These are phyloP conservation scores for Plasmodium cynomolgi DNA, from an alignment of 169 alveolate species.

Conservation along the genomic window DNA sequence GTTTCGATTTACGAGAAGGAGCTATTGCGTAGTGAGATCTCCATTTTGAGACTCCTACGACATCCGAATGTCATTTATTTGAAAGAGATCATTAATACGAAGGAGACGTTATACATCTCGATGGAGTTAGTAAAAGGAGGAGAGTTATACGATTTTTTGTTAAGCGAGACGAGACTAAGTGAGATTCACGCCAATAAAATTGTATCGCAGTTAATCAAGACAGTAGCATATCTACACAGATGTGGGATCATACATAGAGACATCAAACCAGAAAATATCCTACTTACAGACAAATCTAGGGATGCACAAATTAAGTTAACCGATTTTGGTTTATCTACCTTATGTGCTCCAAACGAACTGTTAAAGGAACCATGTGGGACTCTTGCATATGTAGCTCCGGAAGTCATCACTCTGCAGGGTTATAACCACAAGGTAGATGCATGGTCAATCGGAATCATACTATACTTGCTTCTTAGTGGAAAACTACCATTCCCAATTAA, in stretches of 20 bases:
- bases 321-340: constrained; percentile 95
- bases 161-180: constrained; percentile 79
- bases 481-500: constrained; percentile 91
- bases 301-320: constrained; percentile 94
- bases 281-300: constrained; percentile 92
- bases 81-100: constrained; percentile 89
- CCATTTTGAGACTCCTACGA: constrained; percentile 86
- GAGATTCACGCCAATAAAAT: constrained; percentile 89
- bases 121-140: constrained; percentile 93
- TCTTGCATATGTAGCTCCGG: constrained; percentile 94
- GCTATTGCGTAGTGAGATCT: constrained; percentile 89
- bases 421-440: constrained; percentile 92
- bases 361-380: constrained; percentile 93
- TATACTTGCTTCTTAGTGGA: constrained; percentile 91
- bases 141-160: constrained; percentile 87
- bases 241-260: constrained; percentile 96
- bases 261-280: constrained; percentile 97
- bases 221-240: constrained; percentile 95
- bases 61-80: constrained; percentile 90
- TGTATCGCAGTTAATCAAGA: constrained; percentile 91
- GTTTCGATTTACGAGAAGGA: constrained; percentile 88
- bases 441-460: constrained; percentile 94
- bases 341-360: constrained; percentile 90
- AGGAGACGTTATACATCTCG: constrained; percentile 88
- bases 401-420: constrained; percentile 91